A percentile compares a stretch with the other conserved stretches of the same genome.
phyloP scores from a whole-genome alignment of 495 filamentous ascomycete species.

The Hypoxylon fragiforme region DNA sequence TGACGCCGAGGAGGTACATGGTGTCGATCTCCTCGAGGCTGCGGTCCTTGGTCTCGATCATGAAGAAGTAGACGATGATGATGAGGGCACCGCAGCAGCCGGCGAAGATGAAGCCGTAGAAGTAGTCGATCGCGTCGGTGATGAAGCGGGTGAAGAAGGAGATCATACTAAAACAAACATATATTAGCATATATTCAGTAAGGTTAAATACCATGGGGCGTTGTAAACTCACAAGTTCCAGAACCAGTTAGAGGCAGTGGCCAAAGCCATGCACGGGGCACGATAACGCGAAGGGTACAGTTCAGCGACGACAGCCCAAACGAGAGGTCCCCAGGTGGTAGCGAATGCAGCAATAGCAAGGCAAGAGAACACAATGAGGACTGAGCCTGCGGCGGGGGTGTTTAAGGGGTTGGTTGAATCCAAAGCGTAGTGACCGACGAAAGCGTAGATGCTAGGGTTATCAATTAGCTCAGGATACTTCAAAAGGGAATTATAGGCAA shows the following conservation, averaged over 20 bases:
- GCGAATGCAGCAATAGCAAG: conserved; percentile 65
- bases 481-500: conserved; percentile 50
- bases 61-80: conserved; percentile 78
- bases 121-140: conserved; percentile 71
- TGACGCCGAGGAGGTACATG: conserved; percentile 77
- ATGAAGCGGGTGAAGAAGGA: conserved; percentile 84
- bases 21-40: conserved; percentile 69
- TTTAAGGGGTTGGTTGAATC: conserved; percentile 52
- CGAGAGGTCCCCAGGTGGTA: conserved; percentile 82
- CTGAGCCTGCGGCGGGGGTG: conserved; percentile 62
- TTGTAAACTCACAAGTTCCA: conserved; percentile 76
- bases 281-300: conserved; percentile 80
- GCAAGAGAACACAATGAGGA: conserved; percentile 82
- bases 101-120: conserved; percentile 84
- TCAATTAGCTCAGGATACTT: conserved; percentile 45
- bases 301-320: conserved; percentile 81
- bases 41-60: conserved; percentile 61
- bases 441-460: conserved; percentile 61
- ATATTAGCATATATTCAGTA: conserved; percentile 54
- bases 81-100: conserved; percentile 69
- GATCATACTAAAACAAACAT: conserved; percentile 50
- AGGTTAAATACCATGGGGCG: conserved; percentile 54
- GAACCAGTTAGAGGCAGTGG: conserved; percentile 83
- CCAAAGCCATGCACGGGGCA: conserved; percentile 72
- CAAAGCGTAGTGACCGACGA: conserved; percentile 61